Base-by-base conservation (phyloP, 1,284 basidiomycete genomes). In the Boletellus dicymbophilus region DNA sequence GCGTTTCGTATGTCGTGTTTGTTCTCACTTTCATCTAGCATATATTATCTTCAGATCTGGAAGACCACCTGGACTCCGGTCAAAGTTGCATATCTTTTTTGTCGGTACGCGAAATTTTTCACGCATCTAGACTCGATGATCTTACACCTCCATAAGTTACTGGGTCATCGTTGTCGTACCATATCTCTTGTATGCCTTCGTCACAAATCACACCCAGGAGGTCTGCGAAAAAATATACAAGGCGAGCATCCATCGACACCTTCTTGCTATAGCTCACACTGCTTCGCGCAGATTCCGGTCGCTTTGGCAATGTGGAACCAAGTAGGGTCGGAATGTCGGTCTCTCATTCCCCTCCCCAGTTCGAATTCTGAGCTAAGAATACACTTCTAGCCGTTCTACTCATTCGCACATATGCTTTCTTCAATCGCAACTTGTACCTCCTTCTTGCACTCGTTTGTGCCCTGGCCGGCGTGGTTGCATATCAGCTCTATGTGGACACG, bases 261-360 rank as follows among this genome's bases (percentile, higher is more conserved):
- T 46, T 53, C 31, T n/a, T 48, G 36, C 27, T 27, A 39, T 41
- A 28, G 26, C 45, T 52, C 46, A 31, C 51, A 30, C 39, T 44
- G 37, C 18, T 46, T 41, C 34, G 49, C 46, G 37, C 54, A 89
- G 86, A 81, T 88, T 45, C 87, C 87, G 5, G 87, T 90, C 41
- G 81, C 82, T 11, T 75, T 90, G 43, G 87, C 87, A 25, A 85
- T 89, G 81, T 90, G 88, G 87, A 90, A 90, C 60, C 88, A 90
- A 77, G 85, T 88, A 47, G 82, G 84, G 38, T 86, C 88, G 38
- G 85, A 90, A 73, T 81, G 84, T 84, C 57, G 46, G 74, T 68
- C 39, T 43, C 13, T 54, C 53, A n/a, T 40, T 45, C 28, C 22
- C 31, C 20, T 16, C 5, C 15, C 11, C 21, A 12, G 48, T 38